A percentile compares a stretch with the other conserved stretches of the same genome.
phyloP scores from a whole-genome alignment of 2,329 filamentous ascomycete species.

The Sphaerulina vaccinii region DNA sequence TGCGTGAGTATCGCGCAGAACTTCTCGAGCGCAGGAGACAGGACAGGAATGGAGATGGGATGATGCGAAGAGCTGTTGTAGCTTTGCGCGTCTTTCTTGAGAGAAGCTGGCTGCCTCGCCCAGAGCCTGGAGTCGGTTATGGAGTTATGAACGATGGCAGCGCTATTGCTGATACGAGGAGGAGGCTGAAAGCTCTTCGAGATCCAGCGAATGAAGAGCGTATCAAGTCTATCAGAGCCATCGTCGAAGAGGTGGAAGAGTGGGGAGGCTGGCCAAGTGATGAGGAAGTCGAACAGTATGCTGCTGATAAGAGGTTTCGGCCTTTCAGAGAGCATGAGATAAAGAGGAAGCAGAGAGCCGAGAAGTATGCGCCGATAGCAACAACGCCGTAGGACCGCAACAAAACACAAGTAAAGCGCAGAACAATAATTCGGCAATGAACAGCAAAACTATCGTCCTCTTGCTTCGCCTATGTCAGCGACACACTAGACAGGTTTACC shows the following conservation, averaged over 20 bases:
- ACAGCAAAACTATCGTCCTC: too few species aligned
- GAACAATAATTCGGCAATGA: too few species aligned
- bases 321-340: neutral
- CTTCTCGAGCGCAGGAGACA: slow-evolving; percentile 28
- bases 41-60: slow-evolving; percentile 34
- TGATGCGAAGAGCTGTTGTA: slow-evolving; percentile 40
- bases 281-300: slow-evolving; percentile 41
- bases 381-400: too few species aligned
- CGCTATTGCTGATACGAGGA: neutral
- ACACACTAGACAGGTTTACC: too few species aligned
- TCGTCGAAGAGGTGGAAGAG: slow-evolving; percentile 38
- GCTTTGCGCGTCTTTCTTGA: slow-evolving; percentile 46
- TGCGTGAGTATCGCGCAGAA: slow-evolving; percentile 50
- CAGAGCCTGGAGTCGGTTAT: neutral
- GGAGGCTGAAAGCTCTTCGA: slow-evolving; percentile 17
- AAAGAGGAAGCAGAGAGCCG: neutral
- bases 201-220: slow-evolving; percentile 20
- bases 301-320: slow-evolving; percentile 13
- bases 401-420: too few species aligned
- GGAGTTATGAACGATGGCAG: neutral
- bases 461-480: too few species aligned
- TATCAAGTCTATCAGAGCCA: slow-evolving; percentile 21
- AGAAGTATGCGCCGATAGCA: neutral
- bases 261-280: slow-evolving; percentile 48
- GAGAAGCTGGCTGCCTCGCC: slow-evolving; percentile 31